Evolutionary conservation across 441 rosid species (phyloP).

Genomic region (Erysimum cheiri): DNA sequence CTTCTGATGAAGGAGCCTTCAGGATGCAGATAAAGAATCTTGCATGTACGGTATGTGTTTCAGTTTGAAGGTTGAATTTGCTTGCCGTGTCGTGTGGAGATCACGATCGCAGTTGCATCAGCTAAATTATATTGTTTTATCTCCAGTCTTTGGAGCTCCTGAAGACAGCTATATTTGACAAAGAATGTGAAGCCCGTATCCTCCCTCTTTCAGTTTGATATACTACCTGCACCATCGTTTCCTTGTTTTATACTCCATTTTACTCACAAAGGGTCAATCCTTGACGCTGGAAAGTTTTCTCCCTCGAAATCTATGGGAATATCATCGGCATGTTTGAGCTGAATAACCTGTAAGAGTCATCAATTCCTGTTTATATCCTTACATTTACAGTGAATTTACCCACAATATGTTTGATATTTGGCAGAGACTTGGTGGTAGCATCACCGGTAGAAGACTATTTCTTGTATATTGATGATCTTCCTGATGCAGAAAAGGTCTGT

Average conservation of each 20-base stretch:
- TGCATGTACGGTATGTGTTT: conserved; percentile 60
- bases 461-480: conserved; percentile 77
- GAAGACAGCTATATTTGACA: conserved; percentile 74
- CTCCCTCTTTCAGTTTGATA: conserved; percentile 38
- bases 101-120: conserved; percentile 4
- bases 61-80: conserved; percentile 11
- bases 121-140: conserved; percentile 3
- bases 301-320: conserved; percentile 88
- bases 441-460: conserved; percentile 95
- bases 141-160: conserved; percentile 84
- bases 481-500: conserved; percentile 64
- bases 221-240: conserved; percentile 7
- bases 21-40: conserved; percentile 82
- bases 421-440: conserved; percentile 93
- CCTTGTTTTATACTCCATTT: conserved; percentile 17
- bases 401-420: conserved; percentile 41
- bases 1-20: conserved; percentile 69
- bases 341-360: conserved; percentile 82
- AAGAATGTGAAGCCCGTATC: conserved; percentile 94
- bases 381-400: conserved; percentile 16
- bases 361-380: conserved; percentile 15
- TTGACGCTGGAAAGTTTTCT: conserved; percentile 79
- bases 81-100: conserved; percentile 11
- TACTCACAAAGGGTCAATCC: conserved; percentile 43
- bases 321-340: conserved; percentile 97